phyloP scores from a whole-genome alignment of 2,329 filamentous ascomycete genomes.

The Scedosporium apiospermum region DNA sequence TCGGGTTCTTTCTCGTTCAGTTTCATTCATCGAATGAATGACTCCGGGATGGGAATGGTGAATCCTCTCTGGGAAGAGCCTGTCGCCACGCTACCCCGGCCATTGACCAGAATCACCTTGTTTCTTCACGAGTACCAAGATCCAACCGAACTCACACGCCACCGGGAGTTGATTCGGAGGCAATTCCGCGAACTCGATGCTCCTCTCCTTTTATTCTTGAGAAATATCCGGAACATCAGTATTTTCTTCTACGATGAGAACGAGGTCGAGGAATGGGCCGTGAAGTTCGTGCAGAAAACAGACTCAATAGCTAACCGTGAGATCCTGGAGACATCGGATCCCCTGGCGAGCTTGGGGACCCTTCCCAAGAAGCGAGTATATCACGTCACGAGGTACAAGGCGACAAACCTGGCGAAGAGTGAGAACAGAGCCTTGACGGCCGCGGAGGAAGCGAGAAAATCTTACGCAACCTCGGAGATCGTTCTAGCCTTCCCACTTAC shows the following conservation, averaged over 20 bases:
- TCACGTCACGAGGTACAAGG: conserved; percentile 20
- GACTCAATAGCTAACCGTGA: background rate
- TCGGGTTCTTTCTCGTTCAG: conserved; percentile 34
- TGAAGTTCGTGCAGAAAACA: background rate
- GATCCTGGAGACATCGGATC: background rate
- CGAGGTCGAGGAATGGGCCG: background rate
- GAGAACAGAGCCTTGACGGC: conserved; percentile 24
- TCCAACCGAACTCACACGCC: conserved; percentile 7
- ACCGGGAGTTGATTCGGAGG: conserved; percentile 16
- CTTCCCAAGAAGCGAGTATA: conserved; percentile 13
- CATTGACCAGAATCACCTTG: conserved; percentile 27
- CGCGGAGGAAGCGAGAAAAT: conserved; percentile 13
- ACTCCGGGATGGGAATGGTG: conserved; percentile 42
- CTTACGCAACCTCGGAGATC: conserved; percentile 22
- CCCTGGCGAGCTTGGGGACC: background rate
- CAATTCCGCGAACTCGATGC: conserved; percentile 29
- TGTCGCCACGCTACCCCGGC: conserved; percentile 7
- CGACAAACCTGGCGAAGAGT: conserved; percentile 19
- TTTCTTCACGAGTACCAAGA: conserved; percentile 20
- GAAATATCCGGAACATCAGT: conserved; percentile 24
- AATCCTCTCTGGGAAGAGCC: conserved; percentile 29
- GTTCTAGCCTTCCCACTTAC: conserved; percentile 36
- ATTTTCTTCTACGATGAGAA: conserved; percentile 19
- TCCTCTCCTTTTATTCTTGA: conserved; percentile 31
- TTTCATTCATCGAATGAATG: conserved; percentile 27